Base-by-base conservation (phyloP, 768 basidiomycete species). In the Macrolepiota albuminosa region DNA sequence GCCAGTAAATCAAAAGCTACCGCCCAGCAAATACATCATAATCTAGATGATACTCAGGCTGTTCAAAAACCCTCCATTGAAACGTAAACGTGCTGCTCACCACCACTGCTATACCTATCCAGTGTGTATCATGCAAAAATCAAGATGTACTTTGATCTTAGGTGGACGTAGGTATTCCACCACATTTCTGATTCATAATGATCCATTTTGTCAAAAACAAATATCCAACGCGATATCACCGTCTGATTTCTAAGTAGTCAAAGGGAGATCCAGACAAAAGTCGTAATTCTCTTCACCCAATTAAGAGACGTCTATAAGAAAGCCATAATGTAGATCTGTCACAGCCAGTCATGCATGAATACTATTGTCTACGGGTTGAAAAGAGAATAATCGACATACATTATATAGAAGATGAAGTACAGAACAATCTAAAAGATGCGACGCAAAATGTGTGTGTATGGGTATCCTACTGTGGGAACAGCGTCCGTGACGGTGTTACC, bases 141-240 rank as follows among this genome's bases (percentile, higher is more conserved):
- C 82, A 79, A 16, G 86, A 88, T 66, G 89, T 91, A 14, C 89
- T 7, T 76, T 91, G n/a, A 82, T 90, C 55, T 77, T 86, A 68
- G 88, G 88, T 59, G 89, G 89, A 45, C 80, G 89, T 90, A 64
- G 79, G 88, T 79, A 29, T 53, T 53, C 7, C 8, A 49, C 48
- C 39, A 9, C 6, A 11, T 29, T 14, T 48, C 21, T 42, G 14
- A 42, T 37, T 39, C 6, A 10, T 39, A 33, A 24, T 18, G n/a
- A 51, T 29, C 24, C 57, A 34, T 21, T 31, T 51, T 51, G 10
- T 54, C 2, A 29, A 26, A 16, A 16, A 26, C 29, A 31, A 29
- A 29, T 4, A 29, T 4, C 16, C 16, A 26, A 53, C 37, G 9
- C 13, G 18, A 16, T 3, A 18, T 40, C 37, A 9, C 18, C 26